Percentiles rank a stretch among this genome's conserved stretches.
Conservation (phyloP, 2,329 filamentous ascomycete species). For the Clonostachys solani region DNA sequence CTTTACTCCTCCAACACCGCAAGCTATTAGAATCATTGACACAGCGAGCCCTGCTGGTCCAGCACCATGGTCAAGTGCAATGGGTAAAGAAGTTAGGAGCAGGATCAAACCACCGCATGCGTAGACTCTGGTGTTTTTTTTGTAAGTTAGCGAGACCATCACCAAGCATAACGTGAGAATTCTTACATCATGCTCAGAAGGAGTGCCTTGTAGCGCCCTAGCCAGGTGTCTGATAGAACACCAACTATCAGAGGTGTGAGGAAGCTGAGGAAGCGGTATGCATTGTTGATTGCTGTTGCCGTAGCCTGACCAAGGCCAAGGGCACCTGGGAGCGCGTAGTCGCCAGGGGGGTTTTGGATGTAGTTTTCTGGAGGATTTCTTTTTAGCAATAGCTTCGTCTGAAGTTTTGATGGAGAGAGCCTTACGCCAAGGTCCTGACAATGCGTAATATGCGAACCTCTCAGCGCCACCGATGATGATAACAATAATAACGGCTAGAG, state of each 20-base stretch:
- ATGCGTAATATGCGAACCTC: conserved; percentile 5
- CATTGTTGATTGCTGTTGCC: conserved; percentile 40
- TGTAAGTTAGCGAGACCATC: too few relatives aligned
- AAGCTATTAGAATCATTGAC: conserved; percentile 57
- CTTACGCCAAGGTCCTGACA: conserved; percentile 4
- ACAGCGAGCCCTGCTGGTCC: conserved; percentile 46
- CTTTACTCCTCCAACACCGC: conserved; percentile 68
- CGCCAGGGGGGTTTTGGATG: conserved; percentile 26
- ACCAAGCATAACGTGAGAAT: neutral
- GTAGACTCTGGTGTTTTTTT: conserved; percentile 34
- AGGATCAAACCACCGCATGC: conserved; percentile 51
- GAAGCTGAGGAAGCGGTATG: conserved; percentile 40
- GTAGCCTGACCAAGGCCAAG: conserved; percentile 43
- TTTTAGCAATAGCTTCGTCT: neutral
- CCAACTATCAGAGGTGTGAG: conserved; percentile 55
- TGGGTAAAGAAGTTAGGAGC: conserved; percentile 41
- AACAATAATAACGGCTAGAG: conserved; percentile 2
- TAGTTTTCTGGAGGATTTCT: conserved; percentile 29
- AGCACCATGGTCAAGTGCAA: conserved; percentile 25
- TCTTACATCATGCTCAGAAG: conserved; percentile 26
- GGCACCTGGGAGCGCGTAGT: conserved; percentile 36
- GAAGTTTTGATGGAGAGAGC: neutral
- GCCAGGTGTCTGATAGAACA: conserved; percentile 54
- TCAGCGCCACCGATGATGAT: conserved; percentile 3
- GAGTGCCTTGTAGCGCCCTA: conserved; percentile 59